Percentiles rank a stretch among this genome's conserved stretches.
Conservation (phyloP, 345 rosid genomes). For the Dipteronia dyeriana region DNA sequence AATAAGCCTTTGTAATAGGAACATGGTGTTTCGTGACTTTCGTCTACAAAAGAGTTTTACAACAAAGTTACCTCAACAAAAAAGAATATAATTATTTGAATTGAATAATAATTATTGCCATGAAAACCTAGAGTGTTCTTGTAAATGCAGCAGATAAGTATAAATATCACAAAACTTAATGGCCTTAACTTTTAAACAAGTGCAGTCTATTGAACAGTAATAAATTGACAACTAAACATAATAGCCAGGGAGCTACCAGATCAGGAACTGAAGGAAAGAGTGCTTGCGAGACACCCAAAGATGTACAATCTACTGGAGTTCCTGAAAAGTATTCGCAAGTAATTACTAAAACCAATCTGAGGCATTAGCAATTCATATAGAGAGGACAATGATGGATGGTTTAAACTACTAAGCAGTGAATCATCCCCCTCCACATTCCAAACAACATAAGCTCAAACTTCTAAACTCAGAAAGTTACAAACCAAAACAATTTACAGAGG, state of each 20-base stretch:
- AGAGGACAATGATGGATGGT: not conserved
- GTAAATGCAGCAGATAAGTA: not conserved
- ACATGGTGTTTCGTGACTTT: not conserved
- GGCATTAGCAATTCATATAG: not conserved
- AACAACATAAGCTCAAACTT: not conserved
- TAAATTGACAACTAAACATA: conserved; percentile 7
- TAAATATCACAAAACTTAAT: not conserved
- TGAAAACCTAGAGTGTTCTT: not conserved
- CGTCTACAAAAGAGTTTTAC: not conserved
- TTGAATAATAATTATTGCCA: not conserved
- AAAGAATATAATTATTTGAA: not conserved
- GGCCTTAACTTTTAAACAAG: not conserved
- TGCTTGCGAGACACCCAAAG: conserved; percentile 67
- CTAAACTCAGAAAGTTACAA: not conserved
- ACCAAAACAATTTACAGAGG: not conserved
- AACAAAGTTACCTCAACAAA: not conserved
- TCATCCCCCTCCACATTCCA: not conserved
- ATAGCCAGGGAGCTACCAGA: conserved; percentile 52
- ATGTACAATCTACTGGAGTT: conserved; percentile 91
- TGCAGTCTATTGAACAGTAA: not conserved
- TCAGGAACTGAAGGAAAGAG: conserved; percentile 79
- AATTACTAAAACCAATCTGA: not conserved
- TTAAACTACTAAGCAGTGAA: not conserved
- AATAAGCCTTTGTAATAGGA: not conserved
- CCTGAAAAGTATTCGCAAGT: conserved; percentile 45